phyloP scores from a whole-genome alignment of 2,329 filamentous ascomycete species.

The Sporothrix inflata region DNA sequence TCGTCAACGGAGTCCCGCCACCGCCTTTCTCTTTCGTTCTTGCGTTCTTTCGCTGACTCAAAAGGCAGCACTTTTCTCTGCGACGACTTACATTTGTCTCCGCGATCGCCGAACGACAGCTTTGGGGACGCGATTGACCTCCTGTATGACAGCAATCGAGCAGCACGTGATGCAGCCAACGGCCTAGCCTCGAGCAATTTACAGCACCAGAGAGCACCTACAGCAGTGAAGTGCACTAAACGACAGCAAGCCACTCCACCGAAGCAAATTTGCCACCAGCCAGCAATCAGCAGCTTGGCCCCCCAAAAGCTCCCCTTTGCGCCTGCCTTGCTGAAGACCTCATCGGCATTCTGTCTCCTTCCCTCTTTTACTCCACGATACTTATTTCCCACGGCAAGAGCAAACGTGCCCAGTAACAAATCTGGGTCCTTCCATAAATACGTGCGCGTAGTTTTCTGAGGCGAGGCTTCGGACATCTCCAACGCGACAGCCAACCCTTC shows the following conservation, averaged over 20 bases:
- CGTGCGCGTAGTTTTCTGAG: slow-evolving; percentile 10
- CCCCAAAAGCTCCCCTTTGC: not conserved
- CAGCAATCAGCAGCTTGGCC: not conserved
- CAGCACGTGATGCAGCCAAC: slow-evolving; percentile 8
- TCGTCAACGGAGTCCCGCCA: not conserved
- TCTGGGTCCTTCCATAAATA: not conserved
- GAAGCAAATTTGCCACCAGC: slow-evolving; percentile 19
- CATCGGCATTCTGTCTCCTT: not conserved
- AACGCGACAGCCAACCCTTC: not conserved
- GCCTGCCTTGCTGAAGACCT: not conserved
- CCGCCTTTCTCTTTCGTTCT: not conserved
- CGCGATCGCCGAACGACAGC: not conserved
- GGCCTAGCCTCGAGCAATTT: not conserved
- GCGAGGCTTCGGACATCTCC: not conserved
- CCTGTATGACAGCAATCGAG: not conserved
- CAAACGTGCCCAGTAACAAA: not conserved
- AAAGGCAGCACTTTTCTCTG: not conserved
- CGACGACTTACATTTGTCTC: not conserved
- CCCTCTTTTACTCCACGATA: slow-evolving; percentile 7
- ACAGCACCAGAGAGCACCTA: not conserved
- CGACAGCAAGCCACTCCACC: not conserved
- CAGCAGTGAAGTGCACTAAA: not conserved
- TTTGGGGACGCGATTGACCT: not conserved
- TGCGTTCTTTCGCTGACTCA: not conserved
- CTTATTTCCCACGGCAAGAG: slow-evolving; percentile 5